Evolutionary conservation across 2,329 filamentous ascomycete genomes (phyloP).

Genomic region (Paecilomyces variotii): DNA sequence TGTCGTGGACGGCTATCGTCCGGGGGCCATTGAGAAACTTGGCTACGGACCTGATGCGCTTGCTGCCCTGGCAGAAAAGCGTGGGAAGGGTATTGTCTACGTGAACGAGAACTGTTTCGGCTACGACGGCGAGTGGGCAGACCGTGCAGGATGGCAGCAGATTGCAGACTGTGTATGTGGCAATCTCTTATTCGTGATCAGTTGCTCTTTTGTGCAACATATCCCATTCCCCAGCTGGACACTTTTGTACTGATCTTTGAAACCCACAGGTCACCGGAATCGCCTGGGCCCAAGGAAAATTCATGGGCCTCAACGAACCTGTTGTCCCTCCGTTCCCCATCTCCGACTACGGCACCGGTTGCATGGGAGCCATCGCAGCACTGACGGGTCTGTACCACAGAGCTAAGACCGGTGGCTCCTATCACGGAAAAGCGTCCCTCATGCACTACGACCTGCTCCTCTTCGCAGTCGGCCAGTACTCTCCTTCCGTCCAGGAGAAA

Average conservation of each 20-base stretch:
- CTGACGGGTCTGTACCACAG: slow-evolving; percentile 56
- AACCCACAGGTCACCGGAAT: slow-evolving; percentile 31
- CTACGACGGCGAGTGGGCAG: slow-evolving; percentile 54
- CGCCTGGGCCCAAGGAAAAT: slow-evolving; percentile 35
- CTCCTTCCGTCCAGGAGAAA: slow-evolving; percentile 44
- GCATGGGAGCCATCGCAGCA: slow-evolving; percentile 61
- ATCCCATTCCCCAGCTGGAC: background rate
- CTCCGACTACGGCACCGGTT: slow-evolving; percentile 61
- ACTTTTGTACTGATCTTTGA: background rate
- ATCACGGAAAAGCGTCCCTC: slow-evolving; percentile 56
- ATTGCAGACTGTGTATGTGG: slow-evolving; percentile 57
- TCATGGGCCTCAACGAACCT: slow-evolving; percentile 31
- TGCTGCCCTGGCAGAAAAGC: slow-evolving; percentile 43
- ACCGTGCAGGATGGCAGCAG: slow-evolving; percentile 62
- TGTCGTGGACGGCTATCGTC: slow-evolving; percentile 61
- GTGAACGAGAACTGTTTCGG: slow-evolving; percentile 68
- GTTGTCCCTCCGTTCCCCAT: slow-evolving; percentile 45
- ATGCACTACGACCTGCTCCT: slow-evolving; percentile 62
- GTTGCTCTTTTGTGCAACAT: background rate
- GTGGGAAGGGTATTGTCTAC: slow-evolving; percentile 58
- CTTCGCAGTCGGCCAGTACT: slow-evolving; percentile 52
- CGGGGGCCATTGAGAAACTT: slow-evolving; percentile 54
- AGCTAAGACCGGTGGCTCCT: slow-evolving; percentile 56
- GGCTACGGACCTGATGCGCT: slow-evolving; percentile 56
- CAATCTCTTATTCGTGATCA: background rate